Evolutionary conservation across 805 yeast genomes (phyloP).

Genomic region (Priceomyces melissophilus): DNA sequence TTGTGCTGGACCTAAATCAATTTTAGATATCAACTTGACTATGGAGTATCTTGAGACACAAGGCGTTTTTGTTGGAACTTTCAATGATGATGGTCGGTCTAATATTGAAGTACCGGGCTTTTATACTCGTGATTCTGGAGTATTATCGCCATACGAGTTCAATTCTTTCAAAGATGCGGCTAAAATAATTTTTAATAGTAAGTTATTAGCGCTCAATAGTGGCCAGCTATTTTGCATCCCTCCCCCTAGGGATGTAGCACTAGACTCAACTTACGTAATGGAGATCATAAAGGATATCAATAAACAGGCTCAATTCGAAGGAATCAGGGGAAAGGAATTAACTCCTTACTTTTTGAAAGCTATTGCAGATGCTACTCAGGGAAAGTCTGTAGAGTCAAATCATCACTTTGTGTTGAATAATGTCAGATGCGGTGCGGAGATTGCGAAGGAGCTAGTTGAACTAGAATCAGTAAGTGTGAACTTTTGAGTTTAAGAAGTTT

Average conservation of each 20-base stretch:
- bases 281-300: constrained; percentile 58
- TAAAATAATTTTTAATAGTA: constrained; percentile 43
- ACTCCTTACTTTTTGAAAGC: constrained; percentile 74
- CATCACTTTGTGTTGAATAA: constrained; percentile 74
- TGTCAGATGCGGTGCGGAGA: constrained; percentile 62
- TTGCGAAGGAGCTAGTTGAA: constrained; percentile 52
- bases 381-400: constrained; percentile 67
- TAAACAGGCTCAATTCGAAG: constrained; percentile 47
- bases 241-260: constrained; percentile 63
- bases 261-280: constrained; percentile 51
- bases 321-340: constrained; percentile 65
- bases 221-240: constrained; percentile 83
- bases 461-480: constrained; percentile 21
- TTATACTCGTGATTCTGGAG: constrained; percentile 73
- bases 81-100: constrained; percentile 34
- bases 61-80: constrained; percentile 81
- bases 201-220: constrained; percentile 49
- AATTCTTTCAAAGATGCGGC: constrained; percentile 59
- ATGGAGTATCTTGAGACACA: constrained; percentile 87
- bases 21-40: constrained; percentile 75
- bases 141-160: constrained; percentile 65
- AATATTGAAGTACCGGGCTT: constrained; percentile 67
- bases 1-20: constrained; percentile 88
- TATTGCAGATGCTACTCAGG: constrained; percentile 66
- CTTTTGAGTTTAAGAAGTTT: not conserved